A percentile compares a stretch with the other conserved stretches of the same genome.
These are phyloP conservation scores for Macrotyloma uniflorum DNA, from an alignment of 306 rosid genomes.

Conservation along the genomic window DNA sequence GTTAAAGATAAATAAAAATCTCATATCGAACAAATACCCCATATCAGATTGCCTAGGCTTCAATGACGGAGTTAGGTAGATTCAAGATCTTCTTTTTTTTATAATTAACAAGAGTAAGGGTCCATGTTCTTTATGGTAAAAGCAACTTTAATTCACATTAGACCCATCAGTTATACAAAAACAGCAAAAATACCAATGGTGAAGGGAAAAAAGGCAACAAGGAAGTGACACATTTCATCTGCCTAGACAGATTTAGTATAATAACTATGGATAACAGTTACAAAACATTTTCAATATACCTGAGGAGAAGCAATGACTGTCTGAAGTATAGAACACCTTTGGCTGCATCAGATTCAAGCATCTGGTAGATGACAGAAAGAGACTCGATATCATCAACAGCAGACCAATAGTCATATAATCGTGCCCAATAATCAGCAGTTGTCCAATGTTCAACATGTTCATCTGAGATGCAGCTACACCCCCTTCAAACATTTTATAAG, in stretches of 20 bases:
- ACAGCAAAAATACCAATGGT: not conserved
- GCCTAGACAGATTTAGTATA: not conserved
- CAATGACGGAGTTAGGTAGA: not conserved
- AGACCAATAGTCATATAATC: conserved; percentile 90
- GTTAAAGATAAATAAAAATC: not conserved
- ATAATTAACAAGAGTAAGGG: not conserved
- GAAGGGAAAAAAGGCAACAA: not conserved
- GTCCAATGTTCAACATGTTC: conserved; percentile 94
- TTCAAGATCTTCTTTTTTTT: not conserved
- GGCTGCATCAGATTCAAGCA: conserved; percentile 91
- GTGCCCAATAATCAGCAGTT: conserved; percentile 90
- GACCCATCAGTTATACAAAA: not conserved
- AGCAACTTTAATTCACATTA: not conserved
- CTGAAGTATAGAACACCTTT: conserved; percentile 91
- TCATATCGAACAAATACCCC: not conserved
- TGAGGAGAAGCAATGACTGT: conserved; percentile 93
- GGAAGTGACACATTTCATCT: not conserved
- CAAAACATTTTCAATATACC: conserved; percentile 50
- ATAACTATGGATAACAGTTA: not conserved
- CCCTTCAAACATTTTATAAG: conserved; percentile 81
- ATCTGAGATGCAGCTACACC: conserved; percentile 82
- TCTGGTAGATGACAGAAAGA: conserved; percentile 86
- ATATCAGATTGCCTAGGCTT: not conserved
- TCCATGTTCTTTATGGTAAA: not conserved
- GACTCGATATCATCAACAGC: conserved; percentile 92